Conservation (phyloP, 2,329 filamentous ascomycete genomes). For the Cadophora luteo-olivacea region DNA sequence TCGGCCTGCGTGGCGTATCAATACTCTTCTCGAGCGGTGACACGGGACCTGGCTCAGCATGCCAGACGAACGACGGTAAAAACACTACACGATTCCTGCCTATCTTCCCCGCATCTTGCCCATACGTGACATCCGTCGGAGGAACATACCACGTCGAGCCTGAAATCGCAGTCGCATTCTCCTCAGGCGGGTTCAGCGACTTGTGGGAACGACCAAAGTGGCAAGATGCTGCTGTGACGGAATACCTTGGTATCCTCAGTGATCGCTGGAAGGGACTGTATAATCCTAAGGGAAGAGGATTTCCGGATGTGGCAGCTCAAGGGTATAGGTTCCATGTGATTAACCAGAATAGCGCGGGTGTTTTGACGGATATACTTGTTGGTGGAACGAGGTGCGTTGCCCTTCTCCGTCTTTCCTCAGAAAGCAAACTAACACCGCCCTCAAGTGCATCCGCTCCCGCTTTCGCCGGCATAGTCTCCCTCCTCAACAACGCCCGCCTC, state of each 20-base stretch:
- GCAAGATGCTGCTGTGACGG: conserved; percentile 52
- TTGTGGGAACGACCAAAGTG: conserved; percentile 55
- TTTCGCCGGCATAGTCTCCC: conserved; percentile 62
- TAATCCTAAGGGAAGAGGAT: conserved; percentile 56
- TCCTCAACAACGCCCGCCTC: conserved; percentile 68
- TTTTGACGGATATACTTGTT: conserved; percentile 28
- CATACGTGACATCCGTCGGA: conserved; percentile 70
- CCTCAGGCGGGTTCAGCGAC: conserved; percentile 57
- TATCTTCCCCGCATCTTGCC: conserved; percentile 69
- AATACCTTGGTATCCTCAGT: conserved; percentile 51
- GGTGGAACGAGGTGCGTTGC: conserved; percentile 35
- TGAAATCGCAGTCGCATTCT: conserved; percentile 54
- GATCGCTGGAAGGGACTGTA: conserved; percentile 54
- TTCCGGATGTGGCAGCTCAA: conserved; percentile 62
- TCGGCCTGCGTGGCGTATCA: conserved; percentile 68
- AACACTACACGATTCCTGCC: conserved; percentile 60
- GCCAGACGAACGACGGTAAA: conserved; percentile 64
- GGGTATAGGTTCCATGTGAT: conserved; percentile 58
- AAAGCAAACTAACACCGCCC: conserved; percentile 39
- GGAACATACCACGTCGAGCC: conserved; percentile 52
- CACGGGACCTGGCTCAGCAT: conserved; percentile 57
- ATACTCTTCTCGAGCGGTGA: conserved; percentile 68
- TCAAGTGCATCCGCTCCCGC: conserved; percentile 61
- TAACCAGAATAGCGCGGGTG: not conserved
- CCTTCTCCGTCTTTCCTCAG: not conserved